phyloP scores from a whole-genome alignment of 768 basidiomycete genomes.

The Pleurotus ostreatus region DNA sequence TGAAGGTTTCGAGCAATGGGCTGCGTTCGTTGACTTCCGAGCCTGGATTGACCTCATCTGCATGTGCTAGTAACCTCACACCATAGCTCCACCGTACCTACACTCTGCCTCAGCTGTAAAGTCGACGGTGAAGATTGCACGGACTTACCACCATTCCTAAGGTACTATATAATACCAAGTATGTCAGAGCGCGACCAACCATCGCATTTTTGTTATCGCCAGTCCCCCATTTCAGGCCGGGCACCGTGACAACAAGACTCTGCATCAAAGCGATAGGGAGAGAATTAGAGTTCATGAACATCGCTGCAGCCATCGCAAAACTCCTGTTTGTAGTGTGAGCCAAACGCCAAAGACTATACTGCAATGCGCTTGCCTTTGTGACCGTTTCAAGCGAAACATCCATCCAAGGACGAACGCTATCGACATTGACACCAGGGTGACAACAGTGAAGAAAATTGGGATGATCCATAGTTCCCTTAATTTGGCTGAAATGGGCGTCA shows the following conservation, averaged over 20 bases:
- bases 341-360: not conserved
- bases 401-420: constrained; percentile 63
- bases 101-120: not conserved
- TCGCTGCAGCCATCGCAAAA: constrained; percentile 77
- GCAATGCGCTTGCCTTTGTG: constrained; percentile 60
- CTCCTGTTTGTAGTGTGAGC: constrained; percentile 37
- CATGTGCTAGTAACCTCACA: constrained; percentile 73
- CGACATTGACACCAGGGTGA: constrained; percentile 67
- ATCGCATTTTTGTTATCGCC: constrained; percentile 84
- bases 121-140: not conserved
- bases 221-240: constrained; percentile 73
- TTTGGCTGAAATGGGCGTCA: constrained; percentile 44
- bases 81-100: constrained; percentile 94
- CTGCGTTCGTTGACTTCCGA: constrained; percentile 26
- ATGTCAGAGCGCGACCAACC: constrained; percentile 87
- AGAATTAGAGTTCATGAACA: constrained; percentile 95
- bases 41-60: constrained; percentile 40
- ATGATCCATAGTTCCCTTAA: constrained; percentile 81
- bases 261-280: constrained; percentile 95
- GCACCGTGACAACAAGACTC: constrained; percentile 79
- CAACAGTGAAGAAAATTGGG: constrained; percentile 78
- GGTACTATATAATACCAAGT: constrained; percentile 89
- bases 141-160: constrained; percentile 87
- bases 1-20: constrained; percentile 30
- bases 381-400: constrained; percentile 61